phyloP scores from a whole-genome alignment of 371 early-diverging fungal genomes.

The Rhizopus microsporus region DNA sequence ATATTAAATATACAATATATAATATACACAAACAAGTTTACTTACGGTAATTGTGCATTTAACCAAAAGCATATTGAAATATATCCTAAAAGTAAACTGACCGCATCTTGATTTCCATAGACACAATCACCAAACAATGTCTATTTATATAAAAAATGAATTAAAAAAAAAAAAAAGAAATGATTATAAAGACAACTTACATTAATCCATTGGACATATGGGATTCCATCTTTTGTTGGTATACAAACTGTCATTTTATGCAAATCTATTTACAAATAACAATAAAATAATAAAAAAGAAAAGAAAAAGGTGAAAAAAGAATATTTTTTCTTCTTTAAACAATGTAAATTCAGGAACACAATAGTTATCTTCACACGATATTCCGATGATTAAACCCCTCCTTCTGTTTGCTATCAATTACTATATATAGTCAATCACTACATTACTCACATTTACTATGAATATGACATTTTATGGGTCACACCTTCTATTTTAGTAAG shows the following conservation, averaged over 20 bases:
- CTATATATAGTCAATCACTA: too few relatives aligned
- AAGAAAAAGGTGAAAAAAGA: conserved; percentile 1
- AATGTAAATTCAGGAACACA: too few relatives aligned
- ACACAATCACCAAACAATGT: conserved; percentile 53
- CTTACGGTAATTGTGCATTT: conserved; percentile 76
- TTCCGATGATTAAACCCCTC: too few relatives aligned
- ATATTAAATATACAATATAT: background rate
- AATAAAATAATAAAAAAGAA: conserved; percentile 12
- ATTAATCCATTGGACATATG: conserved; percentile 39
- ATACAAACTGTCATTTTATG: conserved; percentile 28
- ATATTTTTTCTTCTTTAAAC: too few relatives aligned
- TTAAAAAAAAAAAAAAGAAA: background rate
- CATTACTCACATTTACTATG: too few relatives aligned
- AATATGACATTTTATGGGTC: too few relatives aligned
- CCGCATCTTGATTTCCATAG: conserved; percentile 41
- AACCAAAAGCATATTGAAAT: conserved; percentile 68
- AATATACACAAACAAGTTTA: too few relatives aligned
- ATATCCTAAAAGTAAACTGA: conserved; percentile 54
- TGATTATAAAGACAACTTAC: conserved; percentile 2
- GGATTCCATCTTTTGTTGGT: conserved; percentile 31
- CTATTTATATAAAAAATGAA: conserved; percentile 20
- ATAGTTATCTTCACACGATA: too few relatives aligned
- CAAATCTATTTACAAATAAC: background rate
- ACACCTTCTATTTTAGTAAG: too few relatives aligned
- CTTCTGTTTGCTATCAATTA: too few relatives aligned